Conservation (phyloP, 1,284 basidiomycete genomes). For the Boletus hoseneyae region DNA sequence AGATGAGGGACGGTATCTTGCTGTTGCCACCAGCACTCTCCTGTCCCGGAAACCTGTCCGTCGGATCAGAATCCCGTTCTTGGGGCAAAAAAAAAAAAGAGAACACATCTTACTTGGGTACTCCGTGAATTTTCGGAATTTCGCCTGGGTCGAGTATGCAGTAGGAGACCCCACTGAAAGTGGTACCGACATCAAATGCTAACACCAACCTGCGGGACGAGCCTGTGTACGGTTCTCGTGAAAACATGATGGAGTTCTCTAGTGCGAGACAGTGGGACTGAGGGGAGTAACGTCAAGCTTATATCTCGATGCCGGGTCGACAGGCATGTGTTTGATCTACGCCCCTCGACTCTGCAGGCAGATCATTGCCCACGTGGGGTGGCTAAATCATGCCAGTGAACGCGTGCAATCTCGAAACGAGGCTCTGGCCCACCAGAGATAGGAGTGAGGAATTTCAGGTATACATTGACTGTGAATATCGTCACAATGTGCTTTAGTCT, state of each 20-base stretch:
- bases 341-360: too few relatives aligned
- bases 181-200: constrained; percentile 22
- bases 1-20: constrained; percentile 53
- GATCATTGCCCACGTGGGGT: too few relatives aligned
- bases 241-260: constrained; percentile 18
- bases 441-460: too few relatives aligned
- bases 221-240: constrained; percentile 28
- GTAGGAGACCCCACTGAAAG: constrained; percentile 49
- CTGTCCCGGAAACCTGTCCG: constrained; percentile 38
- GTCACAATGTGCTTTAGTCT: too few relatives aligned
- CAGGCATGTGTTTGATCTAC: too few relatives aligned
- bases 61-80: constrained; percentile 1
- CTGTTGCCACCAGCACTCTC: constrained; percentile 38
- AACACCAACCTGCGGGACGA: constrained; percentile 45
- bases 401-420: too few relatives aligned
- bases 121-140: constrained; percentile 40
- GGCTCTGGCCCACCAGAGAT: too few relatives aligned
- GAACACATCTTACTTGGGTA: constrained; percentile 36
- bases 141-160: constrained; percentile 44
- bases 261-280: neutral
- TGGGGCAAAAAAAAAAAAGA: neutral
- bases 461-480: too few relatives aligned
- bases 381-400: too few relatives aligned
- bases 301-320: too few relatives aligned
- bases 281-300: too few relatives aligned